Percentiles rank a stretch among this genome's conserved stretches.
phyloP scores from a whole-genome alignment of 2,329 filamentous ascomycete species.

The Dendryphion nanum region DNA sequence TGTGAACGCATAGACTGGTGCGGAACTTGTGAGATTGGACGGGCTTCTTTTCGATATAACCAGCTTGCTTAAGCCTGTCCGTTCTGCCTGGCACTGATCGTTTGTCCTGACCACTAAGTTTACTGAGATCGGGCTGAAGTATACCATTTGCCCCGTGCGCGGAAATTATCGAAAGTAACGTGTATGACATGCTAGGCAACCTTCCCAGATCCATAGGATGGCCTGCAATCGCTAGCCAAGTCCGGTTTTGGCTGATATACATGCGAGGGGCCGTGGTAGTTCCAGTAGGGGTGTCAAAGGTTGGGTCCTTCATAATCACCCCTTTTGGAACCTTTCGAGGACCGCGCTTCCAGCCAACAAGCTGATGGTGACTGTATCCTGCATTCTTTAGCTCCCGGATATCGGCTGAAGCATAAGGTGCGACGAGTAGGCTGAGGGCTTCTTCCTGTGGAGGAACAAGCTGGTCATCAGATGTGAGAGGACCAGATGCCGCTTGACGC shows the following conservation, averaged over 20 bases:
- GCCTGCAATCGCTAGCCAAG: conserved; percentile 61
- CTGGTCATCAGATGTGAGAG: too few species aligned
- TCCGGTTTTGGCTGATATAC: conserved; percentile 53
- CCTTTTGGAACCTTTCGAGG: conserved; percentile 13
- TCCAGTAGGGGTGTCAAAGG: conserved; percentile 26
- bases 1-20: conserved; percentile 58
- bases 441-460: too few species aligned
- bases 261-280: conserved; percentile 24
- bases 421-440: too few species aligned
- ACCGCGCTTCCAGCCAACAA: too few species aligned
- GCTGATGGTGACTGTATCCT: too few species aligned
- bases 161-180: conserved; percentile 58
- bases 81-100: conserved; percentile 63
- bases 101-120: conserved; percentile 61
- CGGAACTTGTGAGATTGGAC: conserved; percentile 43
- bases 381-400: too few species aligned
- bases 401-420: too few species aligned
- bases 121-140: conserved; percentile 55
- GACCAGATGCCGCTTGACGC: too few species aligned
- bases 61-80: conserved; percentile 55
- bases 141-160: conserved; percentile 55
- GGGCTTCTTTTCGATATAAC: conserved; percentile 59
- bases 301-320: conserved; percentile 8
- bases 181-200: conserved; percentile 56
- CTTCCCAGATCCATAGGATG: conserved; percentile 57